Evolutionary conservation across 2,329 filamentous ascomycete genomes (phyloP).

Genomic region (Oidium heveae): DNA sequence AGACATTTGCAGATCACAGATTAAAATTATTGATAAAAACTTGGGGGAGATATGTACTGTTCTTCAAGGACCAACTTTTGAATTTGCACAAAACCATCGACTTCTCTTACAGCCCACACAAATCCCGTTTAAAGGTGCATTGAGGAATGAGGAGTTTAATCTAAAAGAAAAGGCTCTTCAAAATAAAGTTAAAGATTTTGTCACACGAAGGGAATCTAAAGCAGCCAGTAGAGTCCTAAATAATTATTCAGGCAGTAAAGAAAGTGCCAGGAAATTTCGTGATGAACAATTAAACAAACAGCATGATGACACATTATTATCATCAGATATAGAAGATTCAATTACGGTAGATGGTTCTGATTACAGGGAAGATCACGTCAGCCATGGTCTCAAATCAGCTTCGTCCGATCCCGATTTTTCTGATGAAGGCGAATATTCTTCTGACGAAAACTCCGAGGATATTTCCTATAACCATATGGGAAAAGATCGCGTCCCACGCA

Average conservation of each 20-base stretch:
- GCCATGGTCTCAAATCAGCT: neutral
- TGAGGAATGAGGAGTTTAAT: neutral
- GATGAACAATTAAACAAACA: neutral
- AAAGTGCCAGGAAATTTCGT: neutral
- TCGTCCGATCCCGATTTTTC: neutral
- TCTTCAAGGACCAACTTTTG: neutral
- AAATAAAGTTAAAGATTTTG: neutral
- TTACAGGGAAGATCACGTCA: neutral
- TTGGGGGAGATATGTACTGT: neutral
- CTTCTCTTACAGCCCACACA: neutral
- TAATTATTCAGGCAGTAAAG: neutral
- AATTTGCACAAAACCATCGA: neutral
- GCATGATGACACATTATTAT: neutral
- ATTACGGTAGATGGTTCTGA: neutral
- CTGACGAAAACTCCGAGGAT: constrained; percentile 35
- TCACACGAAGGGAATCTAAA: neutral
- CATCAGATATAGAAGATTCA: neutral
- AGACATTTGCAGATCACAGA: neutral
- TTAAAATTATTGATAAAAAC: neutral
- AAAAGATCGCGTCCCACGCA: neutral
- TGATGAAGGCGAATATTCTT: neutral
- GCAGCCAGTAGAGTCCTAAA: neutral
- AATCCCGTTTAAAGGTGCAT: neutral
- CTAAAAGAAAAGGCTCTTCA: neutral
- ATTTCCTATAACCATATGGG: neutral